A percentile compares a stretch with the other conserved stretches of the same genome.
phyloP scores from a whole-genome alignment of 2,329 filamentous ascomycete species.

The Colletotrichum coccodes region DNA sequence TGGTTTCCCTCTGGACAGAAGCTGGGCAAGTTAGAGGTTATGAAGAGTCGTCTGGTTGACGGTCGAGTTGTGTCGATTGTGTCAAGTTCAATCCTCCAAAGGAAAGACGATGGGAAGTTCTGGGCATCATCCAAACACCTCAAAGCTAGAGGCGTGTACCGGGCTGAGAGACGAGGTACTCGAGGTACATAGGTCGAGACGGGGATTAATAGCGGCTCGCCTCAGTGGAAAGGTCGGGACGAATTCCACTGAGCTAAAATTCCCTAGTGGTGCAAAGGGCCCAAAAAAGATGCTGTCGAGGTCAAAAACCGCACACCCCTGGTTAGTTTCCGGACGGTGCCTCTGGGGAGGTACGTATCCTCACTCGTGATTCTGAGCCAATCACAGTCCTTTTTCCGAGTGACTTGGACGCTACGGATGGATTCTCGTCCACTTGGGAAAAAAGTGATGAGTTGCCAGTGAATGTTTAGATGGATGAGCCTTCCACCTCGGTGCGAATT shows the following conservation, averaged over 20 bases:
- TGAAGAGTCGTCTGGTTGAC: not conserved
- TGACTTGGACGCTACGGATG: not conserved
- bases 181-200: not conserved
- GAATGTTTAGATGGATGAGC: not conserved
- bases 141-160: constrained; percentile 10
- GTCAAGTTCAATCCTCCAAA: not conserved
- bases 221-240: constrained; percentile 21
- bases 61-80: not conserved
- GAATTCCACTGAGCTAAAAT: constrained; percentile 24
- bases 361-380: not conserved
- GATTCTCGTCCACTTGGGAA: not conserved
- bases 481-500: not conserved
- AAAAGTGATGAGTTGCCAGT: not conserved
- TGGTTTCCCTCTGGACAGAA: not conserved
- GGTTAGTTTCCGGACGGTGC: not conserved
- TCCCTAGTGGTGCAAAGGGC: constrained; percentile 21
- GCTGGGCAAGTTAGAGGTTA: not conserved
- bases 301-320: constrained; percentile 6
- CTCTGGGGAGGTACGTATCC: not conserved
- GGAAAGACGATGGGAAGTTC: not conserved
- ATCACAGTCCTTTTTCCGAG: not conserved
- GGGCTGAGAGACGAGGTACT: not conserved
- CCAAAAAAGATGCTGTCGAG: constrained; percentile 22
- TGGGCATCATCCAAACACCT: not conserved
- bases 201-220: constrained; percentile 1